Percentiles rank a stretch among this genome's conserved stretches.
Conservation (phyloP, 2,329 filamentous ascomycete genomes). For the Trichoderma pleuroti region DNA sequence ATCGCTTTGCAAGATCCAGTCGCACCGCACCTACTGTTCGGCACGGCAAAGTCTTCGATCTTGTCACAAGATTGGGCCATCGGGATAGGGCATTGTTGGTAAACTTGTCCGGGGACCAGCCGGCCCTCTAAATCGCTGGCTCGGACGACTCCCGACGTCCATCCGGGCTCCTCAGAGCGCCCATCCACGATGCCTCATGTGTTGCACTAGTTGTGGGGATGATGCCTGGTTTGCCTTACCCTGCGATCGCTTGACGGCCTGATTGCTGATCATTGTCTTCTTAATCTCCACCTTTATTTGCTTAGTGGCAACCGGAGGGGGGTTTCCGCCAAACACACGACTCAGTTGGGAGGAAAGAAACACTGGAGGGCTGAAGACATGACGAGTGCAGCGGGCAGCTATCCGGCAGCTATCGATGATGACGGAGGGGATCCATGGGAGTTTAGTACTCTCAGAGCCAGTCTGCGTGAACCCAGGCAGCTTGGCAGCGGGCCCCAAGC, state of each 20-base stretch:
- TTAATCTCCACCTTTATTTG: constrained; percentile 8
- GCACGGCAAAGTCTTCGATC: constrained; percentile 15
- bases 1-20: constrained; percentile 3
- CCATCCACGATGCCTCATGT: neutral
- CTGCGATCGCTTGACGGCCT: constrained; percentile 11
- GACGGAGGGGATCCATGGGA: neutral
- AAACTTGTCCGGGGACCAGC: neutral
- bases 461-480: neutral
- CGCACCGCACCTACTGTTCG: constrained; percentile 9
- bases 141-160: constrained; percentile 5
- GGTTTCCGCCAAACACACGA: neutral
- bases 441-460: neutral
- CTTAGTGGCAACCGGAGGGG: neutral
- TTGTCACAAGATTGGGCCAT: constrained; percentile 1
- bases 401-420: neutral
- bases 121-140: neutral
- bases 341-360: neutral
- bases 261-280: constrained; percentile 1
- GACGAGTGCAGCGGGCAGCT: neutral
- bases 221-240: neutral
- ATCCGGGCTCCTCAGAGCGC: neutral
- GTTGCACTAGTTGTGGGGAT: constrained; percentile 7
- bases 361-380: no score
- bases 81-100: neutral
- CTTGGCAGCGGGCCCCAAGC: neutral